Conservation (phyloP, 345 rosid species). For the Camelina laxa region DNA sequence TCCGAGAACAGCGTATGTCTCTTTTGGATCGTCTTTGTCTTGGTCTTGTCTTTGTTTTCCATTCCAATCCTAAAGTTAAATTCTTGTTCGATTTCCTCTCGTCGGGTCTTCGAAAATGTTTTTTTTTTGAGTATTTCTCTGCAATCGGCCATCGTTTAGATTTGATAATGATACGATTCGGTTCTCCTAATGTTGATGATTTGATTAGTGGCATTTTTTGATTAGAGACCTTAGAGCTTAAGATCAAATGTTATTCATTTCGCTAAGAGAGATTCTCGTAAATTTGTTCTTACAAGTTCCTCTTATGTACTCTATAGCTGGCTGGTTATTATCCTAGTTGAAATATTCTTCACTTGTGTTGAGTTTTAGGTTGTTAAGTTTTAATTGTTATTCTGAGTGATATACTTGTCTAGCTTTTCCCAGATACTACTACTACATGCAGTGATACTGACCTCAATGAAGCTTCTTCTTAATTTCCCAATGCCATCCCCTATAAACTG, state of each 20-base stretch:
- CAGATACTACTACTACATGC: neutral
- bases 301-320: neutral
- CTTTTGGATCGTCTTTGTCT: neutral
- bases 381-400: neutral
- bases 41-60: neutral
- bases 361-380: neutral
- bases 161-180: slow-evolving; percentile 1
- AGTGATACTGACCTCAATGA: neutral
- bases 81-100: neutral
- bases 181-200: neutral
- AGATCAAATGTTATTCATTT: neutral
- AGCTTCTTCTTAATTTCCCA: slow-evolving; percentile 18
- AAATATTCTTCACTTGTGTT: neutral
- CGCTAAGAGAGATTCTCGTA: neutral
- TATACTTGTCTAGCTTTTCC: neutral
- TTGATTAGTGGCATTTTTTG: neutral
- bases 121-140: neutral
- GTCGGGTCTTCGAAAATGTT: neutral
- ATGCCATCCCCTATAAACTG: slow-evolving; percentile 6
- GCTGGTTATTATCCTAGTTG: neutral
- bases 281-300: neutral
- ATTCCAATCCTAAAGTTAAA: neutral
- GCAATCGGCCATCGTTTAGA: slow-evolving; percentile 7
- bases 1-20: slow-evolving; percentile 63
- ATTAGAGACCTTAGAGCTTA: slow-evolving; percentile 8